Conservation (phyloP, 2,329 filamentous ascomycete genomes). For the Chrysosporium queenslandicum region DNA sequence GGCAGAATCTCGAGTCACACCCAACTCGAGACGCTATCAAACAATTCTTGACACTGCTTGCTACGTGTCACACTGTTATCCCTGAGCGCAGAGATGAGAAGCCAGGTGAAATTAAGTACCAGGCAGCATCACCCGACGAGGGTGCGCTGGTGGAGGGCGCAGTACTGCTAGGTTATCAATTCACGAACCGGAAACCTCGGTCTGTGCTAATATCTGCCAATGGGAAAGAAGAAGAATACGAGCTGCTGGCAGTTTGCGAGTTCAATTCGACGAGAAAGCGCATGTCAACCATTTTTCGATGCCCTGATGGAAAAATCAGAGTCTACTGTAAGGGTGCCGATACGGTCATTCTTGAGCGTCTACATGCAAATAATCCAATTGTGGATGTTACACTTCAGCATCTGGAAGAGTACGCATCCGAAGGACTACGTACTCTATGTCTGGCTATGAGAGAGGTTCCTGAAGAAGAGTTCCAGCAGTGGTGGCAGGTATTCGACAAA, state of each 20-base stretch:
- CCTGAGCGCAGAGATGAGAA: constrained; percentile 76
- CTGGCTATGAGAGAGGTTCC: constrained; percentile 87
- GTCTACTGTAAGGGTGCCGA: constrained; percentile 95
- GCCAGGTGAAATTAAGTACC: constrained; percentile 79
- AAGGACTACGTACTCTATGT: constrained; percentile 88
- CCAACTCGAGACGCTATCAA: constrained; percentile 54
- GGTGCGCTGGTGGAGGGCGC: constrained; percentile 94
- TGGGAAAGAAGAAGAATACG: constrained; percentile 67
- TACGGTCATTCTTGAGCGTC: constrained; percentile 88
- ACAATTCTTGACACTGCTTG: constrained; percentile 76
- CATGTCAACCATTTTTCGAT: constrained; percentile 96
- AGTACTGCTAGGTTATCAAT: constrained; percentile 73
- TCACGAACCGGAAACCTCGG: constrained; percentile 79
- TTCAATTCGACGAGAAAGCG: constrained; percentile 97
- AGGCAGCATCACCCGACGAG: constrained; percentile 94
- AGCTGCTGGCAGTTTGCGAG: constrained; percentile 91
- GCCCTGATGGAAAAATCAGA: constrained; percentile 87
- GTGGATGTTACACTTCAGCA: constrained; percentile 86
- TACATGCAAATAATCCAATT: constrained; percentile 71
- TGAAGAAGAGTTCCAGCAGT: constrained; percentile 79
- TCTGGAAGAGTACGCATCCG: constrained; percentile 96
- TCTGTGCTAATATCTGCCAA: constrained; percentile 73
- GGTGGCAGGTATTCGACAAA: constrained; percentile 75
- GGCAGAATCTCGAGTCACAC: constrained; percentile 57
- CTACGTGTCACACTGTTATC: constrained; percentile 95